Percentiles rank a stretch among this genome's conserved stretches.
phyloP scores from a whole-genome alignment of 2,329 filamentous ascomycete species.

The Ceratocystis harringtonii region DNA sequence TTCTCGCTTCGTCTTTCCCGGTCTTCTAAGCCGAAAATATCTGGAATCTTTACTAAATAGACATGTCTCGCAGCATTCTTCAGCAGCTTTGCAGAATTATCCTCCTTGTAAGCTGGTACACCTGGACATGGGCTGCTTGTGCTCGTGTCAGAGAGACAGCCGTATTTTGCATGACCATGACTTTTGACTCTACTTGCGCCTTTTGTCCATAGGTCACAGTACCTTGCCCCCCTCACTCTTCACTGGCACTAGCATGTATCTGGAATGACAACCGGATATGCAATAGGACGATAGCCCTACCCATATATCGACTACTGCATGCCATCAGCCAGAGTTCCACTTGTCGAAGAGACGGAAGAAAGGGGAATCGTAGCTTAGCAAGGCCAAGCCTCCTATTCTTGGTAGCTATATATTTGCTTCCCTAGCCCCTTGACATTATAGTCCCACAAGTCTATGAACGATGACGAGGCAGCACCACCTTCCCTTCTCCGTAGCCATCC shows the following conservation, averaged over 20 bases:
- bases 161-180: neutral
- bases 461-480: neutral
- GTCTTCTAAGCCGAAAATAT: neutral
- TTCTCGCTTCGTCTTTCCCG: constrained; percentile 4
- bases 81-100: neutral
- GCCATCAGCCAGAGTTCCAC: neutral
- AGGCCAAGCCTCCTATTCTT: neutral
- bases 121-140: neutral
- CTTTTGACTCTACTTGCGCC: neutral
- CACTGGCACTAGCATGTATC: neutral
- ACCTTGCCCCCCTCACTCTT: neutral
- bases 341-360: neutral
- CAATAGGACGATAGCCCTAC: neutral
- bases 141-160: neutral
- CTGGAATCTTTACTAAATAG: neutral
- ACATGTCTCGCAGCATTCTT: constrained; percentile 1
- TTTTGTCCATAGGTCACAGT: neutral
- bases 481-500: neutral
- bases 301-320: neutral
- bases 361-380: neutral
- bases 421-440: neutral
- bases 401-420: neutral
- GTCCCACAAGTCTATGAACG: neutral
- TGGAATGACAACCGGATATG: neutral
- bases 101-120: neutral